Evolutionary conservation across 768 basidiomycete species (phyloP).

Genomic region (Mrakia hoshinonis): DNA sequence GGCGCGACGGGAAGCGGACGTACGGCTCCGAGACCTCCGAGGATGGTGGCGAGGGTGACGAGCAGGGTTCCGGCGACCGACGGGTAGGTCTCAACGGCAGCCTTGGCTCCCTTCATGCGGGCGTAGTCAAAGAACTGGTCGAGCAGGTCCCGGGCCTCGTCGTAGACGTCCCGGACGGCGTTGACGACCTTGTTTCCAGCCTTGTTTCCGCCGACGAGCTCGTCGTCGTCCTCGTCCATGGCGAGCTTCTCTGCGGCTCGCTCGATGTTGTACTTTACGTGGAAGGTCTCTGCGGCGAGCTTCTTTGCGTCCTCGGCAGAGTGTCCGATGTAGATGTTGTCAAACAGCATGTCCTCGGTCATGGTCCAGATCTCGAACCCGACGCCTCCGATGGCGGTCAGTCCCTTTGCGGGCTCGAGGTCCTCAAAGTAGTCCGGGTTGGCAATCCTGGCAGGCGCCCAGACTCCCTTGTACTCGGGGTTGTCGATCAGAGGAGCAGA

Average conservation of each 20-base stretch:
- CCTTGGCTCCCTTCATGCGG: background rate
- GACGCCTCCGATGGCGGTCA: constrained; percentile 84
- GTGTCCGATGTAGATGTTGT: constrained; percentile 76
- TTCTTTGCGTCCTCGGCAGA: constrained; percentile 73
- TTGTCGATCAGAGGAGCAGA: constrained; percentile 88
- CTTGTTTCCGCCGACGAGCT: constrained; percentile 27
- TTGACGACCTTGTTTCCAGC: background rate
- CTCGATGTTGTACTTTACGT: constrained; percentile 72
- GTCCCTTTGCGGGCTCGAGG: constrained; percentile 59
- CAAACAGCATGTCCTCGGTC: constrained; percentile 74
- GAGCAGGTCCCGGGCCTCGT: background rate
- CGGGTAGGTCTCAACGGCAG: constrained; percentile 1
- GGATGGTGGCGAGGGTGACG: background rate
- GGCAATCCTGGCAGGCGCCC: constrained; percentile 80
- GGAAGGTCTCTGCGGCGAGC: constrained; percentile 80
- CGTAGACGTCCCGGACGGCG: background rate
- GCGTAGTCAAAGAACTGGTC: constrained; percentile 11
- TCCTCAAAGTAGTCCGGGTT: constrained; percentile 93
- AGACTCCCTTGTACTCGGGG: constrained; percentile 92
- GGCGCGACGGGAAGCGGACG: background rate
- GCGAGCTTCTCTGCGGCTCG: constrained; percentile 40
- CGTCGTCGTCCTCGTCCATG: constrained; percentile 43
- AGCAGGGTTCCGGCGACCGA: constrained; percentile 11
- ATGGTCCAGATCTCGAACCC: constrained; percentile 99
- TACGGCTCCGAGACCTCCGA: constrained; percentile 4